These are phyloP conservation scores for Alternaria brassicicola DNA, from an alignment of 2,329 filamentous ascomycete species.

Conservation along the genomic window DNA sequence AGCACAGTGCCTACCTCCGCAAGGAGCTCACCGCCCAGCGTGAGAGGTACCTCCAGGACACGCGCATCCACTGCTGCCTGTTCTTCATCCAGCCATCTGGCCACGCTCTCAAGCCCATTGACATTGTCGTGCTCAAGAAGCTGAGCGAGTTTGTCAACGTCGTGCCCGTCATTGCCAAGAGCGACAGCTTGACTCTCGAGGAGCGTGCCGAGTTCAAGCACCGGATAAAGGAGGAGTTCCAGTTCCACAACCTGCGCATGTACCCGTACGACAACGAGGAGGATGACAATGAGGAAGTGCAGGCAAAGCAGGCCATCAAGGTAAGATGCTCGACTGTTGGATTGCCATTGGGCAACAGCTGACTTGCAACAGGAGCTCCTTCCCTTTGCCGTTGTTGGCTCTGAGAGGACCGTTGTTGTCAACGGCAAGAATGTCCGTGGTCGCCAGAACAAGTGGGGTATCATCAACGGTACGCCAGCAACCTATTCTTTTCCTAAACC, in stretches of 20 bases:
- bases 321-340: slow-evolving; percentile 57
- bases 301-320: slow-evolving; percentile 95
- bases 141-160: slow-evolving; percentile 99
- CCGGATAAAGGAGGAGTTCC: slow-evolving; percentile 97
- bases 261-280: slow-evolving; percentile 99
- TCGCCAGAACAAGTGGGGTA: slow-evolving; percentile 98
- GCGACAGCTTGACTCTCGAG: slow-evolving; percentile 93
- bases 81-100: slow-evolving; percentile 99
- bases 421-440: slow-evolving; percentile 97
- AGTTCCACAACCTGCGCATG: slow-evolving; percentile 99
- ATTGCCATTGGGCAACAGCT: slow-evolving; percentile 29
- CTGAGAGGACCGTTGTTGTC: slow-evolving; percentile 96
- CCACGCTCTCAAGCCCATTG: slow-evolving; percentile 97
- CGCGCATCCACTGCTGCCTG: slow-evolving; percentile 97
- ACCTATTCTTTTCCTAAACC: background rate
- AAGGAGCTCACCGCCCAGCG: slow-evolving; percentile 99
- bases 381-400: slow-evolving; percentile 96
- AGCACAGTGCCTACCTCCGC: slow-evolving; percentile 97
- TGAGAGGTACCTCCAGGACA: slow-evolving; percentile 99
- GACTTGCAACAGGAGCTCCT: slow-evolving; percentile 74
- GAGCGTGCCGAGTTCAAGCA: slow-evolving; percentile 98
- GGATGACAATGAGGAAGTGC: slow-evolving; percentile 94
- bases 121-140: slow-evolving; percentile 99
- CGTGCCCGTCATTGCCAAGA: slow-evolving; percentile 97
- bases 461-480: slow-evolving; percentile 72